Base-by-base conservation (phyloP, 345 rosid species). In the Cardamine occulta region DNA sequence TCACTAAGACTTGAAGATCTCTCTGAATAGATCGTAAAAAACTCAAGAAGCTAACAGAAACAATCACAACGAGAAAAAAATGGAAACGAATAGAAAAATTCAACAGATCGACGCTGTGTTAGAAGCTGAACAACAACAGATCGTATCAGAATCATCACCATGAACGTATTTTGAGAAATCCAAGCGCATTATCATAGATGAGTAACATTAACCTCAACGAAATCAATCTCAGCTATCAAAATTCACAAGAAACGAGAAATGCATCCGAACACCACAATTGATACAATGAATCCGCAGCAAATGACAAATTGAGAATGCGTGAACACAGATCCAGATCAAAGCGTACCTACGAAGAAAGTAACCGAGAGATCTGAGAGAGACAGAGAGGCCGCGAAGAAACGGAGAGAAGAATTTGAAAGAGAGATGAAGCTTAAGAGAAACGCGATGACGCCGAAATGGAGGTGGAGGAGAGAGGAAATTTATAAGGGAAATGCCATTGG, bases 371-470 rank as follows among this genome's bases (percentile, higher is more conserved):
- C 69, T 55, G 26, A 73, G 58, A 54, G 12, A 24, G 28, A 24
- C 0, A 42, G 55, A 57, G n/a, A 37, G 18, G 49, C 28, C 58
- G 75, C 57, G 59, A 72, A 61, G 61, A 49, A 35, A 72, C 14
- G 31, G 28, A 48, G 77, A 73, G 68, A 44, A 32, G 9, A 47
- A 35, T 60, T 49, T 59, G 73, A 75, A 58, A 47, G 73, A 66
- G 24, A 55, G 66, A 45, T 18, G 48, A 73, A 45, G 66, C 76
- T 70, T 70, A 55, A 37, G 70, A 63, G 71, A 56, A 54, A 77
- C 72, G 66, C 63, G 56, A 63, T 52, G 49, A 58, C 42, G 57
- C 15, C 32, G 60, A 66, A 58, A 48, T 6, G 8, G 14, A 3
- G 40, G 31, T 28, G 62, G 62, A 37, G 45, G 32, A 34, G 32